Evolutionary conservation across 164 flowering plant genomes (phyloP).

Genomic region (Nelumbo lutea): DNA sequence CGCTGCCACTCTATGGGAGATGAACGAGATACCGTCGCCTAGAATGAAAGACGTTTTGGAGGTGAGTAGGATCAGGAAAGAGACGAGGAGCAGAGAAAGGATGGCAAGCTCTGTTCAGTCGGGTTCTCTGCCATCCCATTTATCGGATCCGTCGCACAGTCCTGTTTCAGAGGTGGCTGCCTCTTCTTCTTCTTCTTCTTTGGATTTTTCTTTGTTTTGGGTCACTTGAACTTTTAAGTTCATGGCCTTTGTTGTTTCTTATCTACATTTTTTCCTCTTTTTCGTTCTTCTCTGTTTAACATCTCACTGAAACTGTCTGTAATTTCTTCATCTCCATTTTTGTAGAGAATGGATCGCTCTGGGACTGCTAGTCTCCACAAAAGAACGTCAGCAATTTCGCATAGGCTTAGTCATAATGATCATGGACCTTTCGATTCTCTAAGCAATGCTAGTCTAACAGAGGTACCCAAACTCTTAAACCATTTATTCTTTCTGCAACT

Average conservation of each 20-base stretch:
- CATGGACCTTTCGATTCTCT: constrained; percentile 42
- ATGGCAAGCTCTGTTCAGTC: constrained; percentile 33
- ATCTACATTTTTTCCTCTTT: not conserved
- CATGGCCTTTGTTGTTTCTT: not conserved
- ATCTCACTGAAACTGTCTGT: not conserved
- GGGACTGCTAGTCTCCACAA: constrained; percentile 53
- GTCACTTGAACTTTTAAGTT: not conserved
- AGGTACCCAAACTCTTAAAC: constrained; percentile 34
- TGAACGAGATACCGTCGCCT: constrained; percentile 76
- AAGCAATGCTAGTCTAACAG: constrained; percentile 71
- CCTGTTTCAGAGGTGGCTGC: constrained; percentile 74
- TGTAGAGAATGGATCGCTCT: constrained; percentile 65
- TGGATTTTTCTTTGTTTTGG: constrained; percentile 2
- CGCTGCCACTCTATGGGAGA: constrained; percentile 94
- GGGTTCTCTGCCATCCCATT: constrained; percentile 71
- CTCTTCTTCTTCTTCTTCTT: not conserved
- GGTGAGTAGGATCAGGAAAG: constrained; percentile 35
- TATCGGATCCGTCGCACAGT: constrained; percentile 92
- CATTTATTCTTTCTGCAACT: not conserved
- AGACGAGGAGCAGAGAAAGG: constrained; percentile 30
- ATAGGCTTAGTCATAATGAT: constrained; percentile 34
- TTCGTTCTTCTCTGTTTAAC: not conserved
- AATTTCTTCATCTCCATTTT: not conserved
- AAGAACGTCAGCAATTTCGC: constrained; percentile 42
- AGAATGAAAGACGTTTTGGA: constrained; percentile 23